Evolutionary conservation across 2,329 filamentous ascomycete genomes (phyloP), one percentile per base, ranked within the genome.

Genomic region (Botrytis fabae): DNA sequence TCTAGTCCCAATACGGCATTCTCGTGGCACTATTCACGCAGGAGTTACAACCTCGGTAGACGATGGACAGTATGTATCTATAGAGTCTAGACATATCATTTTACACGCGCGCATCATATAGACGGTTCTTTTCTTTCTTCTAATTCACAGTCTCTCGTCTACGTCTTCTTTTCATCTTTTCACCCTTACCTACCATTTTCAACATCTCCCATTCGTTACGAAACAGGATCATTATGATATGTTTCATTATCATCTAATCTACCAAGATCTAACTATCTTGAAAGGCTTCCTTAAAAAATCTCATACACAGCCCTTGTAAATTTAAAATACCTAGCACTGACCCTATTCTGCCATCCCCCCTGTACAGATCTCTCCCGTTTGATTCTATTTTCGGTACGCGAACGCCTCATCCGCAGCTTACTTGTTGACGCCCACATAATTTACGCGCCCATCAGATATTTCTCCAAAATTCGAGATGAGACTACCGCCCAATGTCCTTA

Each of bases 401-500:
- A 72, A 68, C 51, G 70, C 70, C 62, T 72, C 70, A 72, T 69
- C 70, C 70, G 62, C 42, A 72, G 62, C 63, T 72, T 72, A 72
- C 51, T 72, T 42, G 62, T 69, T 72, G 63, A 64, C 62, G 70
- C 62, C 63, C 70, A 71, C 69, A 64, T 46, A 44, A 68, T 38
- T 59, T 72, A 72, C 70, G 70, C 70, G 70, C 70, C 62, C 62
- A 69, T 66, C 42, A 59, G 62, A 72, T 60, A 71, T 28, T 62
- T 70, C 71, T 70, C 71, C 71, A 57, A 59, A 61, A 63, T 61
- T 70, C 32, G 10, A 57, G 65, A 73, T 73, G 71, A 73, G 64
- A 73, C 71, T 73, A 46, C 71, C 71, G 71, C 70, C 71, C 71
- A 70, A 25, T 73, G 71, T 73, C 71, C 71, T 42, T 46, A 40